phyloP scores from a whole-genome alignment of 2,329 filamentous ascomycete genomes.

The Harringtonia lauricola region DNA sequence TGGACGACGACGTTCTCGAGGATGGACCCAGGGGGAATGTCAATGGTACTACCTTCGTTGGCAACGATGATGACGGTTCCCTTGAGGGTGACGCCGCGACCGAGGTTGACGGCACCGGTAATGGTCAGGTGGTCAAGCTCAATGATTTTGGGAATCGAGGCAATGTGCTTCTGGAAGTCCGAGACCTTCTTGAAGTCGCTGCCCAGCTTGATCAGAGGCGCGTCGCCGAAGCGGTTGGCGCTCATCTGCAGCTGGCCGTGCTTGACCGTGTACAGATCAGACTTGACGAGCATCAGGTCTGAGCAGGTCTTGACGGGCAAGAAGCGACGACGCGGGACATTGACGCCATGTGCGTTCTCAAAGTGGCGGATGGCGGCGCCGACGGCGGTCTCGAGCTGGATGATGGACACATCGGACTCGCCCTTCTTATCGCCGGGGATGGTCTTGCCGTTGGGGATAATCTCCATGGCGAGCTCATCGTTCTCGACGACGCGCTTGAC shows the following conservation, averaged over 20 bases:
- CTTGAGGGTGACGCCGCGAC: slow-evolving; percentile 91
- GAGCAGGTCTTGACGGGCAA: slow-evolving; percentile 99
- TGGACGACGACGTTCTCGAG: slow-evolving; percentile 98
- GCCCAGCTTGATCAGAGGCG: slow-evolving; percentile 96
- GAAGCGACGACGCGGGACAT: slow-evolving; percentile 95
- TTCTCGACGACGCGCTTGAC: slow-evolving; percentile 99
- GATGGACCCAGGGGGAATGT: slow-evolving; percentile 91
- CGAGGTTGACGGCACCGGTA: slow-evolving; percentile 93
- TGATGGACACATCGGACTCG: slow-evolving; percentile 92
- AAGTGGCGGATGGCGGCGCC: slow-evolving; percentile 98
- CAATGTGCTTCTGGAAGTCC: slow-evolving; percentile 82
- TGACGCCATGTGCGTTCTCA: slow-evolving; percentile 96
- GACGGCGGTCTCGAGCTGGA: slow-evolving; percentile 97
- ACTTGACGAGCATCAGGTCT: slow-evolving; percentile 99
- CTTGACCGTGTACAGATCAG: slow-evolving; percentile 95
- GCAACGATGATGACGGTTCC: slow-evolving; percentile 98
- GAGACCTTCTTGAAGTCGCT: slow-evolving; percentile 99
- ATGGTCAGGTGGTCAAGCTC: slow-evolving; percentile 94
- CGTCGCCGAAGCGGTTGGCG: slow-evolving; percentile 89
- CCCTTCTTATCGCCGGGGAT: slow-evolving; percentile 99
- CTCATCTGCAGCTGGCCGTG: slow-evolving; percentile 97
- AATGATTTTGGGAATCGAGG: slow-evolving; percentile 80
- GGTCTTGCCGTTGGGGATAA: slow-evolving; percentile 98
- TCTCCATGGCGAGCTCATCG: slow-evolving; percentile 98
- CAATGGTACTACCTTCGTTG: slow-evolving; percentile 94